Conservation (phyloP, 2,329 filamentous ascomycete genomes). For the Tolypocladium ovalisporum region DNA sequence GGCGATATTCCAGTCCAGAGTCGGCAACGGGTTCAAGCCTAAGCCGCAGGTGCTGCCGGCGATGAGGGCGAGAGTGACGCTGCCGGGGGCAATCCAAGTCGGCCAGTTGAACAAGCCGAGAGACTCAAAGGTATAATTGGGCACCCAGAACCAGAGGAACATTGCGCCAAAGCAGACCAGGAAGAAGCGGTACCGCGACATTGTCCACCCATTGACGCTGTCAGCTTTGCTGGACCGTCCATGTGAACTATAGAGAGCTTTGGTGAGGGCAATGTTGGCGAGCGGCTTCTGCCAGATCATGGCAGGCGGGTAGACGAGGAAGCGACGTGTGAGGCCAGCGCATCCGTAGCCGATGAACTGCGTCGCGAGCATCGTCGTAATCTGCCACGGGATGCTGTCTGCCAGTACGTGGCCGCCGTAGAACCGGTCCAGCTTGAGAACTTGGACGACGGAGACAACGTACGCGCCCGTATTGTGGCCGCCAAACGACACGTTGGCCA, state of each 20-base stretch:
- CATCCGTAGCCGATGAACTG: conserved; percentile 42
- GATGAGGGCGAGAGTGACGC: conserved; percentile 21
- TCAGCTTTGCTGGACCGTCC: conserved; percentile 9
- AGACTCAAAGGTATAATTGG: conserved; percentile 35
- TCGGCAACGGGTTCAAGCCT: conserved; percentile 25
- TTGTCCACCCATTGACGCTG: conserved; percentile 10
- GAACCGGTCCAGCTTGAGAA: conserved; percentile 31
- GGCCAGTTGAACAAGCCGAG: conserved; percentile 37
- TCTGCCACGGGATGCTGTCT: conserved; percentile 30
- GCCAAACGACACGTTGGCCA: conserved; percentile 39
- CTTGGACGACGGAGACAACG: conserved; percentile 33
- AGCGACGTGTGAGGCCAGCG: conserved; percentile 33
- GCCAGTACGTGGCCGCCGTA: conserved; percentile 28
- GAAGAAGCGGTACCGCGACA: conserved; percentile 29
- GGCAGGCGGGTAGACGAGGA: conserved; percentile 35
- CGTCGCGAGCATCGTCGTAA: conserved; percentile 32
- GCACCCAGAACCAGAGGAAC: conserved; percentile 42
- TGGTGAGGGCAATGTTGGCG: conserved; percentile 32
- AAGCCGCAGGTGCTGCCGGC: conserved; percentile 24
- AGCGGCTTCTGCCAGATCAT: conserved; percentile 41
- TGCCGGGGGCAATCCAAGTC: conserved; percentile 36
- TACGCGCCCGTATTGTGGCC: conserved; percentile 24
- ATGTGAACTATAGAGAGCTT: conserved; percentile 9
- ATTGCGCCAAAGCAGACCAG: conserved; percentile 27
- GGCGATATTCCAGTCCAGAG: conserved; percentile 29